Evolutionary conservation across 2,329 filamentous ascomycete species (phyloP).

Genomic region (Epichloe elymi): DNA sequence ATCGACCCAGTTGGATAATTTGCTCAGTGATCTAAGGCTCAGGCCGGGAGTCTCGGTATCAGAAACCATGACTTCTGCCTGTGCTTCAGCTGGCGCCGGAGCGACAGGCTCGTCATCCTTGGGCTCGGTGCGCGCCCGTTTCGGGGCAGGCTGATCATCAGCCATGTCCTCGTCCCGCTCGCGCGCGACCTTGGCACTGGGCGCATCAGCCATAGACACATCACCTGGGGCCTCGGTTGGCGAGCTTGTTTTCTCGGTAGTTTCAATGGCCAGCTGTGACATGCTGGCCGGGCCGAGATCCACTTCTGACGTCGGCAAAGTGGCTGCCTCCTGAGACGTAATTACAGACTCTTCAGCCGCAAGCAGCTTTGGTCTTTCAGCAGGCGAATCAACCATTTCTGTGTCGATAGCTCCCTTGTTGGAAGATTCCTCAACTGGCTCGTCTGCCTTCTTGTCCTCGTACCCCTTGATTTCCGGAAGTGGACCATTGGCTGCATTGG

Average conservation of each 20-base stretch:
- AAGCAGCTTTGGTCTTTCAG: conserved; percentile 4
- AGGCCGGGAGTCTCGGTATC: conserved; percentile 7
- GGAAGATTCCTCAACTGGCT: not conserved
- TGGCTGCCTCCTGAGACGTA: conserved; percentile 9
- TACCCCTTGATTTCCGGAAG: not conserved
- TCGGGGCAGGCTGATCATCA: conserved; percentile 56
- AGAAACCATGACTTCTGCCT: conserved; percentile 4
- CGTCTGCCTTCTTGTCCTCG: not conserved
- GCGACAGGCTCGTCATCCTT: conserved; percentile 24
- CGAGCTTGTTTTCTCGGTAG: conserved; percentile 17
- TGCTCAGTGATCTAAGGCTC: conserved; percentile 12
- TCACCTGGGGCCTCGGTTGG: conserved; percentile 23
- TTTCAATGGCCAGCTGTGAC: conserved; percentile 26
- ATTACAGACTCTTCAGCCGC: conserved; percentile 8
- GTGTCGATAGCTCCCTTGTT: conserved; percentile 8
- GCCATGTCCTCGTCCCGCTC: conserved; percentile 63
- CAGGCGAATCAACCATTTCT: conserved; percentile 15
- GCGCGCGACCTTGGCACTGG: conserved; percentile 51
- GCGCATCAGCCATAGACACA: conserved; percentile 40
- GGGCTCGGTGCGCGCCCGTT: conserved; percentile 64
- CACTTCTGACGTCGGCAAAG: conserved; percentile 19
- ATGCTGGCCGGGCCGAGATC: conserved; percentile 24
- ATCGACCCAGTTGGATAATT: conserved; percentile 28
- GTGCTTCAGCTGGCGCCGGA: conserved; percentile 5
- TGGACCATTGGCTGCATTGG: not conserved